Percentiles rank a stretch among this genome's conserved stretches.
These are phyloP conservation scores for Erythrophleum fordii DNA, from an alignment of 306 rosid genomes.

Conservation along the genomic window DNA sequence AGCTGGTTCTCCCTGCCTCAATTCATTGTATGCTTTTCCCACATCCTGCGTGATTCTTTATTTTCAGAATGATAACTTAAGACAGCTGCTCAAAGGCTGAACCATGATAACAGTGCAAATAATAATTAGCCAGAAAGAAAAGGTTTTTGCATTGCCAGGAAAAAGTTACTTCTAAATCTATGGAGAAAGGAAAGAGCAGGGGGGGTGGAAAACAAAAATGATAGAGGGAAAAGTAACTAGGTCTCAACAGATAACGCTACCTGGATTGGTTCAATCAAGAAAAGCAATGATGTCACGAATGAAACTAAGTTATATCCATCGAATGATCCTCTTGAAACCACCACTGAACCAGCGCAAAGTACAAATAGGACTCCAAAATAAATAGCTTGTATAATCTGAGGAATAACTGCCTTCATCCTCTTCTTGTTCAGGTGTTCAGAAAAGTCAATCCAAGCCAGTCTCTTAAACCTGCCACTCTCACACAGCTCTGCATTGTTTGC, in stretches of 20 bases:
- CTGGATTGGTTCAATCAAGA: conserved; percentile 86
- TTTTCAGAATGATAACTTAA: conserved; percentile 61
- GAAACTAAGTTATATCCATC: conserved; percentile 64
- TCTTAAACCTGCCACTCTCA: conserved; percentile 74
- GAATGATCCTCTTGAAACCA: conserved; percentile 67
- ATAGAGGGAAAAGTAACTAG: neutral
- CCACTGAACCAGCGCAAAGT: conserved; percentile 60
- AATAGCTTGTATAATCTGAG: conserved; percentile 73
- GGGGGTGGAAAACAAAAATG: neutral
- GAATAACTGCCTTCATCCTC: conserved; percentile 87
- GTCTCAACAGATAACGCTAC: conserved; percentile 45
- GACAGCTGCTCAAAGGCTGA: conserved; percentile 58
- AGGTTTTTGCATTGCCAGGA: neutral
- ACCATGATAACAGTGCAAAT: conserved; percentile 40
- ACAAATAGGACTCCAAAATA: conserved; percentile 64
- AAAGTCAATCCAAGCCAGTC: conserved; percentile 68
- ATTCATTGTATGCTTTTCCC: conserved; percentile 91
- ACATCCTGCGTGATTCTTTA: conserved; percentile 77
- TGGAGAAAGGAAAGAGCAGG: neutral
- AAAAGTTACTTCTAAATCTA: neutral
- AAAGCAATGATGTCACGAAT: conserved; percentile 74
- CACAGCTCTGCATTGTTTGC: conserved; percentile 72
- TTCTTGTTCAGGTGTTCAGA: conserved; percentile 65
- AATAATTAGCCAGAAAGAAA: conserved; percentile 15
- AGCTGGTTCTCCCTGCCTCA: conserved; percentile 93